A percentile compares a stretch with the other conserved stretches of the same genome.
Evolutionary conservation across 2,329 filamentous ascomycete species (phyloP).

Genomic region (Ceratocystis harringtonii): DNA sequence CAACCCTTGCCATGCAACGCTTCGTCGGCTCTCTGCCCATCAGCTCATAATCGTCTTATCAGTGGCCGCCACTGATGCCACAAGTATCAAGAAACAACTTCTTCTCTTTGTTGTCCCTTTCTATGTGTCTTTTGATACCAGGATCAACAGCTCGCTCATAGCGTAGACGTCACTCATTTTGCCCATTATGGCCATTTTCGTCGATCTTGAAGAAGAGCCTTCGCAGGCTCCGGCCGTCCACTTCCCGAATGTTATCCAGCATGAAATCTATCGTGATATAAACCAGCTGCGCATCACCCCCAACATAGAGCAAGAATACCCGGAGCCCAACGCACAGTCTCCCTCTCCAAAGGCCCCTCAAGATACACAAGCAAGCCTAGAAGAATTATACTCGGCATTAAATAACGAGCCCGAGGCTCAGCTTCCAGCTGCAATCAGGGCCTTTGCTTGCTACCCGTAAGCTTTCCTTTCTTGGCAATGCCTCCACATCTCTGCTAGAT

Average conservation of each 20-base stretch:
- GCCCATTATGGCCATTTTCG: conserved; percentile 19
- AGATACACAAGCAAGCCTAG: conserved; percentile 13
- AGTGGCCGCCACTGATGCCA: not conserved
- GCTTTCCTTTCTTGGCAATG: not conserved
- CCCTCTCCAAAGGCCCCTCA: not conserved
- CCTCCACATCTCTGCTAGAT: not conserved
- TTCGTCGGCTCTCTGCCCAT: not conserved
- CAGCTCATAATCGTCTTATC: conserved; percentile 1
- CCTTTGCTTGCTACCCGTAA: conserved; percentile 28
- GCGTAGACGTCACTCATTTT: not conserved
- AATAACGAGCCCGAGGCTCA: conserved; percentile 11
- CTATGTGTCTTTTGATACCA: not conserved
- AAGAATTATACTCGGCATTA: conserved; percentile 13
- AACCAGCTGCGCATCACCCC: conserved; percentile 6
- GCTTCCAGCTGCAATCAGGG: conserved; percentile 16
- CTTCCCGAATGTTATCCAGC: conserved; percentile 10
- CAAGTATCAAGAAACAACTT: not conserved
- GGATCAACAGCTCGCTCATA: not conserved
- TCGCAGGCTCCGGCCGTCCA: conserved; percentile 13
- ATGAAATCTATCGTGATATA: conserved; percentile 12
- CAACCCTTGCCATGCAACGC: not conserved
- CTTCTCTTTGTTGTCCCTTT: not conserved
- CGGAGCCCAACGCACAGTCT: not conserved
- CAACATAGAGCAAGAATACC: not conserved
- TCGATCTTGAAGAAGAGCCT: conserved; percentile 20